These are phyloP conservation scores for Luffa acutangula DNA, from an alignment of 306 rosid genomes.

Conservation along the genomic window DNA sequence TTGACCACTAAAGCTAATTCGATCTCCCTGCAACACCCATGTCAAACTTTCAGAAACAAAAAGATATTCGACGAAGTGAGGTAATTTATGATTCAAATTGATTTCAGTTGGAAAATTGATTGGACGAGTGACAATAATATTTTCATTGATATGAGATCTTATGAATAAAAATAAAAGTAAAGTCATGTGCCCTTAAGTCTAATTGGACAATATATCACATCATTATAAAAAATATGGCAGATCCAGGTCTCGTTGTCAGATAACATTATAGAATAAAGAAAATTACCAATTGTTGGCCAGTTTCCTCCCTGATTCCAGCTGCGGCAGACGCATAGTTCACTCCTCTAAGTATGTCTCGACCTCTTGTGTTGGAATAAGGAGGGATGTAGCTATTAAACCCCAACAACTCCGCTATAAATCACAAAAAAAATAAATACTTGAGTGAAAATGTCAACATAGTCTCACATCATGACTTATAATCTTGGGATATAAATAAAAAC, in stretches of 20 bases:
- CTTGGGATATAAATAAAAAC: no score
- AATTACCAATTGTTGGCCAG: constrained; percentile 81
- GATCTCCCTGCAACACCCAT: constrained; percentile 44
- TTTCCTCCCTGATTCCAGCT: constrained; percentile 91
- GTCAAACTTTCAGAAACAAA: neutral
- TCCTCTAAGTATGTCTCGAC: constrained; percentile 61
- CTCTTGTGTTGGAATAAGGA: constrained; percentile 49
- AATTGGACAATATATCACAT: no score
- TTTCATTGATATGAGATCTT: no score
- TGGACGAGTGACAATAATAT: no score
- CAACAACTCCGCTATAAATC: constrained; percentile 57
- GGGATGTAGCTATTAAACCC: constrained; percentile 62
- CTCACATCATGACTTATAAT: neutral
- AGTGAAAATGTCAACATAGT: neutral
- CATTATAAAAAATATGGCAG: no score
- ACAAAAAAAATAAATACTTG: neutral
- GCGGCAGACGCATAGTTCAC: constrained; percentile 97
- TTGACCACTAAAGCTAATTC: constrained; percentile 79
- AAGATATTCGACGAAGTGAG: no score
- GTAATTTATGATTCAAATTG: no score
- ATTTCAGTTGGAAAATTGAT: no score
- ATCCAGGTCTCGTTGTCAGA: neutral
- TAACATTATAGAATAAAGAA: neutral
- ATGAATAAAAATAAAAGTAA: no score
- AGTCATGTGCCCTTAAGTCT: no score